phyloP scores from a whole-genome alignment of 208 protist genomes.

The Trypanosomatidae sp. region DNA sequence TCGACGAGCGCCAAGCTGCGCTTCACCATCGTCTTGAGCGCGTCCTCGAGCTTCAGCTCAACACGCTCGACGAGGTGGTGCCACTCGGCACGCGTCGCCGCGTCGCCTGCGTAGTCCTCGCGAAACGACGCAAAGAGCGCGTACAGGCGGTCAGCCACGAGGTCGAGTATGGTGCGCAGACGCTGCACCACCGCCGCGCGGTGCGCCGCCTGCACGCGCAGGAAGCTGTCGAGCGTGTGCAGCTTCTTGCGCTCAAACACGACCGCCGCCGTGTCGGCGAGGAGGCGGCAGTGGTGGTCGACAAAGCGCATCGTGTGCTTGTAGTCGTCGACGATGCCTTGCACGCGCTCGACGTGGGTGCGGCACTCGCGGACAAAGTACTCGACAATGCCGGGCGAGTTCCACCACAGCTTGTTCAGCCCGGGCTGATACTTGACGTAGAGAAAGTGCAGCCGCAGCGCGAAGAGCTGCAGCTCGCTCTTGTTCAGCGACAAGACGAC shows the following conservation, averaged over 20 bases:
- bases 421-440: slow-evolving; percentile 89
- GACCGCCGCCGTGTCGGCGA: slow-evolving; percentile 89
- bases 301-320: slow-evolving; percentile 85
- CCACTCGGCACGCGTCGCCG: slow-evolving; percentile 87
- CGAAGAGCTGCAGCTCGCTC: slow-evolving; percentile 91
- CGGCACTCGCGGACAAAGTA: slow-evolving; percentile 93
- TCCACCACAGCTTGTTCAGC: slow-evolving; percentile 91
- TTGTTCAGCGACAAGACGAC: slow-evolving; percentile 81
- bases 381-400: slow-evolving; percentile 89
- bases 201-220: slow-evolving; percentile 75
- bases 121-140: slow-evolving; percentile 85
- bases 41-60: slow-evolving; percentile 91
- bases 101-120: slow-evolving; percentile 72
- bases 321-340: slow-evolving; percentile 89
- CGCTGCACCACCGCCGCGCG: slow-evolving; percentile 55
- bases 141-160: slow-evolving; percentile 79
- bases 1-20: slow-evolving; percentile 88
- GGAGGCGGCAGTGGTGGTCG: slow-evolving; percentile 77
- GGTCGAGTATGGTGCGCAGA: slow-evolving; percentile 60
- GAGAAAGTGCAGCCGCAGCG: slow-evolving; percentile 83
- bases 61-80: slow-evolving; percentile 83
- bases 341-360: slow-evolving; percentile 67
- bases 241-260: slow-evolving; percentile 92
- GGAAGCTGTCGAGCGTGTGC: slow-evolving; percentile 83
- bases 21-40: slow-evolving; percentile 91